phyloP scores from a whole-genome alignment of 2,329 filamentous ascomycete species.

The Huntiella savannae region DNA sequence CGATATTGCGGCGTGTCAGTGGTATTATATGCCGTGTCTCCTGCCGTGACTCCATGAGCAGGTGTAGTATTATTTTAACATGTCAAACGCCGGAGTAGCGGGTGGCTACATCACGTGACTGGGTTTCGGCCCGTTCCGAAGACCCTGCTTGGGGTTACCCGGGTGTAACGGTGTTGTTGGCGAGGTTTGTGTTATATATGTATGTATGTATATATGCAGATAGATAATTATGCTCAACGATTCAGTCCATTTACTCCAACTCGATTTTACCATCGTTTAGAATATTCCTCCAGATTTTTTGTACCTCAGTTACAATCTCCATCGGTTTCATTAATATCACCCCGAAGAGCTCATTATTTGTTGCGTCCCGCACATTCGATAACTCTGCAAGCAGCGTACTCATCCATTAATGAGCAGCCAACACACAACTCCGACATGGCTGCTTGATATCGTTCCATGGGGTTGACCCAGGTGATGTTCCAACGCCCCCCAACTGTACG shows the following conservation, averaged over 20 bases:
- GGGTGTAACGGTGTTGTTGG: too few species aligned
- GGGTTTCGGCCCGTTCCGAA: too few species aligned
- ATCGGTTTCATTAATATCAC: background rate
- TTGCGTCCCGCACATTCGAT: background rate
- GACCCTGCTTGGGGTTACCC: too few species aligned
- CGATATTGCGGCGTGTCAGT: too few species aligned
- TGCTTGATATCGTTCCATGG: background rate
- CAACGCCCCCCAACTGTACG: background rate
- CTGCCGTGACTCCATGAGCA: too few species aligned
- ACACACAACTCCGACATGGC: constrained; percentile 2
- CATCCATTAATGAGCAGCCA: background rate
- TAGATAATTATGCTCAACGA: too few species aligned
- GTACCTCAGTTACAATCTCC: background rate
- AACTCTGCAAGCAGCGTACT: background rate
- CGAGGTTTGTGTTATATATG: too few species aligned
- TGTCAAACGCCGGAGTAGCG: too few species aligned
- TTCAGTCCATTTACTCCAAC: background rate
- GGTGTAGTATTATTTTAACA: too few species aligned
- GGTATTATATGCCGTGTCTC: too few species aligned
- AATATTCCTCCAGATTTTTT: background rate
- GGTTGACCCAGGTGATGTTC: background rate
- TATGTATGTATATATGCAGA: too few species aligned
- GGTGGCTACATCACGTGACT: too few species aligned
- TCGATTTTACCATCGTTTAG: background rate
- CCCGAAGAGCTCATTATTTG: constrained; percentile 1